Conservation (phyloP, 768 basidiomycete species). For the Kwoniella newhampshirensis region DNA sequence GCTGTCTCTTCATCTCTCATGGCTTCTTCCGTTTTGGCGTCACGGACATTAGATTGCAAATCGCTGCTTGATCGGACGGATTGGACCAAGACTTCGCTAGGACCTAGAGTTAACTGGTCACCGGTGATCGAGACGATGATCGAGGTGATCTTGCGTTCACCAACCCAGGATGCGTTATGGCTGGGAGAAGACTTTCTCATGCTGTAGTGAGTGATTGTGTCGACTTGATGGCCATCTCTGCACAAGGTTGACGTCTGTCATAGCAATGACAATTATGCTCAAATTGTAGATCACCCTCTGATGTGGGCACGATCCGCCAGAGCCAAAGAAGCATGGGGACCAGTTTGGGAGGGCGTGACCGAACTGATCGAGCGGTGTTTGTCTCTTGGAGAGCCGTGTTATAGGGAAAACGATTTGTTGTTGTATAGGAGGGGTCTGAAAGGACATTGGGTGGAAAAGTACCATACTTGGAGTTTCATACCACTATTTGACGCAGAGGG, state of each 20-base stretch:
- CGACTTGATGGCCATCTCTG: not conserved
- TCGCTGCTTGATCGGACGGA: conserved; percentile 24
- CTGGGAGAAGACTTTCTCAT: conserved; percentile 31
- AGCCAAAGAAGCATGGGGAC: conserved; percentile 22
- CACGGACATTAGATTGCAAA: conserved; percentile 12
- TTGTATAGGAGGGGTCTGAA: conserved; percentile 19
- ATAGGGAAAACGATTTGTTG: conserved; percentile 22
- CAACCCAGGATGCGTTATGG: conserved; percentile 39
- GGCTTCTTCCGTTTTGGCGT: too few relatives aligned
- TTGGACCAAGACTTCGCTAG: conserved; percentile 35
- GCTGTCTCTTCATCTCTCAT: too few relatives aligned
- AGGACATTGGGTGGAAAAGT: conserved; percentile 27
- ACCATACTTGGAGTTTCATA: conserved; percentile 35
- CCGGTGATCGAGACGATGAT: conserved; percentile 28
- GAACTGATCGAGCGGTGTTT: conserved; percentile 21
- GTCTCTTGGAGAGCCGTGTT: conserved; percentile 12
- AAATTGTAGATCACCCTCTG: conserved; percentile 24
- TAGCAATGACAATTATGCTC: conserved; percentile 26
- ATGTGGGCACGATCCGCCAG: conserved; percentile 23
- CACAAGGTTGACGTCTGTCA: not conserved
- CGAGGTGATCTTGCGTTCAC: conserved; percentile 18
- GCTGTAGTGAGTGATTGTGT: conserved; percentile 34
- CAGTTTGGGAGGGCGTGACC: conserved; percentile 24
- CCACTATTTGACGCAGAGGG: conserved; percentile 16
- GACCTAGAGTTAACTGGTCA: conserved; percentile 31